Evolutionary conservation across 148 eudicot species (phyloP), one percentile per base, ranked within the genome.

Genomic region (Spergularia marina): DNA sequence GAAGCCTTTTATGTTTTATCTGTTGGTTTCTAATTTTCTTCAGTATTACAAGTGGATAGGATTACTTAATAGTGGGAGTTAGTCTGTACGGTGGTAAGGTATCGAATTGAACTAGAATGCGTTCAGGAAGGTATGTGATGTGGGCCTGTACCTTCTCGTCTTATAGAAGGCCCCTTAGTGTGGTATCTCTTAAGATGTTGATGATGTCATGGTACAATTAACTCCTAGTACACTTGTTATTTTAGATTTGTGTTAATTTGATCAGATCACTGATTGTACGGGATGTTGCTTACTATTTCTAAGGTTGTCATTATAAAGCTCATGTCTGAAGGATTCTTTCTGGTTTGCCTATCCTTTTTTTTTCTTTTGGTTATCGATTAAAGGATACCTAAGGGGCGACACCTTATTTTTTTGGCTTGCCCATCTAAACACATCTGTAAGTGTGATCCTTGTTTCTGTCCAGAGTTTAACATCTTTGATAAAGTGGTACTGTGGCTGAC

Each of bases 401-500:
- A 30, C 36, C 36, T 30, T 30, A 30, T 30, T 0, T 30, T 30
- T 61, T 23, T 61, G 17, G 39, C 30, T 25, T 55, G 59, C 65
- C 39, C 30, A 25, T 63, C 44, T 63, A 16, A 34, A 17, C 25
- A 7, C 16, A 14, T 40, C 41, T 63, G 2, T 57, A 6, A 4
- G 18, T 63, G n/a, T 63, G 44, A 63, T 63, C 44, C 41, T 7
- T 30, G 41, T 34, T 6, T 14, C n/a, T 2, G 41, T 34, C 40
- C 66, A 30, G 41, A 63, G 66, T 17, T 63, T 63, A 30, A 63
- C 66, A 14, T 30, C n/a, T 63, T 41, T 34, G 66, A 34, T 63
- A 18, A 40, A 6, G 49, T 44, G 49, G 49, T 44, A 44, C 49
- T 44, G 49, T 44, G 49, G 10, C 66, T 34, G 41, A 30, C n/a